Conservation (phyloP, 2,329 filamentous ascomycete species). For the Trichoderma atroviride region DNA sequence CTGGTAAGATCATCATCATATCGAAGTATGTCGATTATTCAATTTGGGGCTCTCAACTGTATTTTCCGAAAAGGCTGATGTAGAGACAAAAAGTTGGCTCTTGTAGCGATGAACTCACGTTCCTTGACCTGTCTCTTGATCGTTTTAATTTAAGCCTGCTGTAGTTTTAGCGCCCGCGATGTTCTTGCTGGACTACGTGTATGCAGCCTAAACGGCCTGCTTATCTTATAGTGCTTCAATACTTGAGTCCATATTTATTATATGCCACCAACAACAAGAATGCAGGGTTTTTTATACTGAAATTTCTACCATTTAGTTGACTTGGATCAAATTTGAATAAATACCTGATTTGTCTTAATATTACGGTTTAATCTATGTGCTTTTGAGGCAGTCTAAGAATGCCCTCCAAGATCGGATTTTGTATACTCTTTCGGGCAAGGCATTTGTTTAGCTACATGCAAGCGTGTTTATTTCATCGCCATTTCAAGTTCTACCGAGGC, state of each 20-base stretch:
- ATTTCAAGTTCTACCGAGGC: neutral
- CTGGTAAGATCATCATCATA: neutral
- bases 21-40: neutral
- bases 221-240: neutral
- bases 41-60: neutral
- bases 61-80: neutral
- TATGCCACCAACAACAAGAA: neutral
- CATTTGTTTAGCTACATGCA: neutral
- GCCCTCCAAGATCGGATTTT: conserved; percentile 15
- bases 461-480: neutral
- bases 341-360: neutral
- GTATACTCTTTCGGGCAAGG: conserved; percentile 6
- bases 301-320: neutral
- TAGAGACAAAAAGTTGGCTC: neutral
- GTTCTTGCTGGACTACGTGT: neutral
- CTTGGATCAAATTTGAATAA: neutral
- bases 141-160: neutral
- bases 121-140: neutral
- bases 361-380: neutral
- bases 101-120: neutral
- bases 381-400: too few relatives aligned
- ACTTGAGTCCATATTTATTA: too few relatives aligned
- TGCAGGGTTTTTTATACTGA: neutral
- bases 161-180: neutral
- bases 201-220: neutral